Evolutionary conservation across 2,329 filamentous ascomycete genomes (phyloP), one percentile per base, ranked within the genome.

Genomic region (Truncatella angustata): DNA sequence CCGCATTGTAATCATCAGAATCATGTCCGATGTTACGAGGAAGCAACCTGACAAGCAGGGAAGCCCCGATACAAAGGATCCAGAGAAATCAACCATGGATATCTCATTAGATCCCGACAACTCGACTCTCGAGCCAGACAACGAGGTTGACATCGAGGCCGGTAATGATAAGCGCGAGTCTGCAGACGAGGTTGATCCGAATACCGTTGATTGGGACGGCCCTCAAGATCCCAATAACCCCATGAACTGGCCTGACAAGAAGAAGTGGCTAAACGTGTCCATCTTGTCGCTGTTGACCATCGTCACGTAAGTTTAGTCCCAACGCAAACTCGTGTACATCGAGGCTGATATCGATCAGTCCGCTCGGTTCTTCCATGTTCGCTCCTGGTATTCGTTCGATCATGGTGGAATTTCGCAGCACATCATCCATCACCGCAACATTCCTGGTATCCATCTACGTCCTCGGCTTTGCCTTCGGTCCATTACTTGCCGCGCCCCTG

Each of bases 381-480:
- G 81, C 81, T 0, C 81, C 82, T 1, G 80, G 76, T 9, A 76
- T 85, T 1, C 76, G 77, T 0, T 64, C 77, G n/a, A 69, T 85
- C 3, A 77, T 84, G 74, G 47, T 62, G 7, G 77, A 84, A 5
- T 84, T 86, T 58, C 52, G 73, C 40, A 71, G 70, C 12, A 70
- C 66, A 3, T 76, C 70, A 26, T 59, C 61, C 7, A 66, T 73
- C n/a, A 66, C 82, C 0, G 73, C 73, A 1, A 76, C 78, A 0
- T 79, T 86, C 46, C 78, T 84, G 50, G 75, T 85, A 2, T 81
- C 79, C 0, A 72, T 84, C 18, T 80, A 81, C 63, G 72, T 85
- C 18, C 70, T 82, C 0, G 80, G 80, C 26, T 75, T 77, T 45
- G 73, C 72, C 10, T 70, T 77, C 44, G 78, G 77, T 0, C 77